Evolutionary conservation across 441 rosid genomes (phyloP).

Genomic region (Kokia cookei): DNA sequence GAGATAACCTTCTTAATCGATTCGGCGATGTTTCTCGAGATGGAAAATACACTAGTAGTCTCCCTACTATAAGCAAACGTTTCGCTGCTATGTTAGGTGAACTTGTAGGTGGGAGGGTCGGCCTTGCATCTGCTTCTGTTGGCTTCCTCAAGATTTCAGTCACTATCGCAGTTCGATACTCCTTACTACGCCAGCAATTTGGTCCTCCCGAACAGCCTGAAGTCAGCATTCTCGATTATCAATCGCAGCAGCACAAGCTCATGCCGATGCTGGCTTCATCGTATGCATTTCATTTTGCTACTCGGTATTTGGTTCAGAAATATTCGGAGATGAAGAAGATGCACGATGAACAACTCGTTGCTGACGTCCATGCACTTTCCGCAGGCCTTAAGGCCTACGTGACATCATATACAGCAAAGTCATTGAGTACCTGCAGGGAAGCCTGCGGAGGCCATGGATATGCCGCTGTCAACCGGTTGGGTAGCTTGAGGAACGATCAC

Average conservation of each 20-base stretch:
- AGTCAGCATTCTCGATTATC: slow-evolving; percentile 93
- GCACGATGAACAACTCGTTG: slow-evolving; percentile 74
- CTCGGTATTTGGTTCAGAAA: slow-evolving; percentile 59
- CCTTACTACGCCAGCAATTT: slow-evolving; percentile 87
- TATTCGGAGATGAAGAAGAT: slow-evolving; percentile 87
- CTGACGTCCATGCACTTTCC: slow-evolving; percentile 90
- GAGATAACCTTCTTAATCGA: slow-evolving; percentile 92
- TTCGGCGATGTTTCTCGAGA: slow-evolving; percentile 91
- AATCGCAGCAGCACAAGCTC: slow-evolving; percentile 98
- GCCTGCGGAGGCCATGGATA: slow-evolving; percentile 99
- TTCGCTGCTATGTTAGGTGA: slow-evolving; percentile 96
- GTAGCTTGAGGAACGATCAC: slow-evolving; percentile 93
- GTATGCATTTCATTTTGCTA: slow-evolving; percentile 89
- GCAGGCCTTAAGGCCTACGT: slow-evolving; percentile 94
- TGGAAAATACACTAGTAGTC: slow-evolving; percentile 89
- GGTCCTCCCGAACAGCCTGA: slow-evolving; percentile 97
- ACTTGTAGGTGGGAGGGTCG: slow-evolving; percentile 97
- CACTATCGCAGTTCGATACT: slow-evolving; percentile 87
- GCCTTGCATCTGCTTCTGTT: slow-evolving; percentile 82
- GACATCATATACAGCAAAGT: slow-evolving; percentile 84
- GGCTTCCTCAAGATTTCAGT: slow-evolving; percentile 76
- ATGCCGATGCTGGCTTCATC: slow-evolving; percentile 98
- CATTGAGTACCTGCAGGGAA: slow-evolving; percentile 87
- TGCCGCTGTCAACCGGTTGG: slow-evolving; percentile 96
- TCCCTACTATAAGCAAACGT: slow-evolving; percentile 85